phyloP scores from a whole-genome alignment of 1,139 yeast genomes.

The Eremothecium cymbalariae region DNA sequence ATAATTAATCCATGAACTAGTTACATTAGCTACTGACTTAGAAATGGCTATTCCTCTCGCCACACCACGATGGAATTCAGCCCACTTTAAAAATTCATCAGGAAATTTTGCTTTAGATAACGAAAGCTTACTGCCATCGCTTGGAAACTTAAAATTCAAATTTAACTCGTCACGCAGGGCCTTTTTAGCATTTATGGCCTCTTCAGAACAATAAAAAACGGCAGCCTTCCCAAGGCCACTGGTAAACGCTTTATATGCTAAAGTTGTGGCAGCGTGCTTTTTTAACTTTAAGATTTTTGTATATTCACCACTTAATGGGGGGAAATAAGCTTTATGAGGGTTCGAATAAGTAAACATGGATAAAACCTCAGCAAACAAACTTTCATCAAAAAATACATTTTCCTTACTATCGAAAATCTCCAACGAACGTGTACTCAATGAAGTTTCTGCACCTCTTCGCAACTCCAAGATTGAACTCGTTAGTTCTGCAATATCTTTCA shows the following conservation, averaged over 20 bases:
- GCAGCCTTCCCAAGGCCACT: slow-evolving; percentile 73
- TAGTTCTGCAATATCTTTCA: slow-evolving; percentile 4
- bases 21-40: slow-evolving; percentile 58
- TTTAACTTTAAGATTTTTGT: slow-evolving; percentile 35
- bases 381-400: slow-evolving; percentile 3
- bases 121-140: slow-evolving; percentile 51
- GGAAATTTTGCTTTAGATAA: slow-evolving; percentile 49
- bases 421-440: background rate
- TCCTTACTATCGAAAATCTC: slow-evolving; percentile 4
- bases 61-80: slow-evolving; percentile 86
- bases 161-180: slow-evolving; percentile 74
- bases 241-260: slow-evolving; percentile 66
- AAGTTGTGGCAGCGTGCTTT: slow-evolving; percentile 54
- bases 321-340: slow-evolving; percentile 22
- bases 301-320: slow-evolving; percentile 23
- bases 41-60: slow-evolving; percentile 79
- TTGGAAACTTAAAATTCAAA: slow-evolving; percentile 60
- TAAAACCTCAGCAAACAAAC: slow-evolving; percentile 47
- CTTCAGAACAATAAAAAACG: slow-evolving; percentile 58
- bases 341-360: slow-evolving; percentile 34
- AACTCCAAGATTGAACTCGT: slow-evolving; percentile 3
- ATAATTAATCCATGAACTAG: slow-evolving; percentile 89
- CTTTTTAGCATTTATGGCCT: slow-evolving; percentile 77
- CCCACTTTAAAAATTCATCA: slow-evolving; percentile 60
- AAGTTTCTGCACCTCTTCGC: slow-evolving; percentile 2